phyloP scores from a whole-genome alignment of 768 basidiomycete species.

The Lactifluus subvellereus region DNA sequence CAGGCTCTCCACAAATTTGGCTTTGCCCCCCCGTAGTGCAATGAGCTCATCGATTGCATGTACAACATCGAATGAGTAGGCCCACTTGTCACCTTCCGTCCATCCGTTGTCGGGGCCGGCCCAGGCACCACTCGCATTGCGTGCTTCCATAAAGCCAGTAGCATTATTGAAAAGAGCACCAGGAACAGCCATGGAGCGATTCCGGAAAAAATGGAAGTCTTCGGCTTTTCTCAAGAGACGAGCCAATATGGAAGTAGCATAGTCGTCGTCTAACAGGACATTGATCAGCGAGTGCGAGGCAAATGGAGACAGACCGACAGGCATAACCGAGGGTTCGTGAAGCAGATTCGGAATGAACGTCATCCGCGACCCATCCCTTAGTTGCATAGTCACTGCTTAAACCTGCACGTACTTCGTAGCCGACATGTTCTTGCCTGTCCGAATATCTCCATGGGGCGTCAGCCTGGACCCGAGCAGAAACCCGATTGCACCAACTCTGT shows the following conservation, averaged over 20 bases:
- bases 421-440: constrained; percentile 72
- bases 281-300: background rate
- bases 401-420: constrained; percentile 78
- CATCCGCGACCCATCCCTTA: constrained; percentile 72
- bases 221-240: background rate
- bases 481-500: constrained; percentile 37
- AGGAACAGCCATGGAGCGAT: constrained; percentile 34
- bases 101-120: constrained; percentile 65
- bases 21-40: constrained; percentile 56
- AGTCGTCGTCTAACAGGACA: background rate
- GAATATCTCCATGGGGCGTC: constrained; percentile 42
- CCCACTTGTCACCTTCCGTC: constrained; percentile 80
- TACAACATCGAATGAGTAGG: constrained; percentile 73
- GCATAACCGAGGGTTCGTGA: constrained; percentile 77
- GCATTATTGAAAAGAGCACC: constrained; percentile 61
- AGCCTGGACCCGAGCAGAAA: constrained; percentile 11
- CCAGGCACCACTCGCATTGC: constrained; percentile 61
- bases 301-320: constrained; percentile 40
- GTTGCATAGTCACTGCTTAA: constrained; percentile 60
- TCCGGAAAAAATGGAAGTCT: background rate
- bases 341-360: constrained; percentile 73
- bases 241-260: background rate
- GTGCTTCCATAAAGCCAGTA: constrained; percentile 81
- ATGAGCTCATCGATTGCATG: constrained; percentile 64
- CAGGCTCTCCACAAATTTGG: constrained; percentile 57